A percentile compares a stretch with the other conserved stretches of the same genome.
phyloP scores from a whole-genome alignment of 345 rosid species.

The Salix udensis region DNA sequence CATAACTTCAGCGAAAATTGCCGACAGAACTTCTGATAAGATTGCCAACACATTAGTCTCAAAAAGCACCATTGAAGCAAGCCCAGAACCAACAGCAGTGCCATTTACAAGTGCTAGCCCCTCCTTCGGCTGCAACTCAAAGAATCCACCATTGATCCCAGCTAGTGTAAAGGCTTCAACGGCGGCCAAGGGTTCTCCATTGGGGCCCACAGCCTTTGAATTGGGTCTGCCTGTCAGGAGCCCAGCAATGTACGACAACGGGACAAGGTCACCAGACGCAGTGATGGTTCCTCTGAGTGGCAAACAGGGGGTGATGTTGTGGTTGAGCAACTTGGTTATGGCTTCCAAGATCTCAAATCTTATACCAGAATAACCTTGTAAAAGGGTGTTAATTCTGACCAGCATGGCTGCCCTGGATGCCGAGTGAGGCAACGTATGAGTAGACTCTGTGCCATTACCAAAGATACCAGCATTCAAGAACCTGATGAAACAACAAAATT shows the following conservation, averaged over 20 bases:
- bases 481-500: neutral
- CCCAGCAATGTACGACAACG: constrained; percentile 25
- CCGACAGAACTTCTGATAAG: constrained; percentile 28
- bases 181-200: constrained; percentile 5
- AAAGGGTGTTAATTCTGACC: constrained; percentile 25
- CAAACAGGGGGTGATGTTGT: constrained; percentile 20
- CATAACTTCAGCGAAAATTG: constrained; percentile 33
- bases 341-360: constrained; percentile 27
- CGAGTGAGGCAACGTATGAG: constrained; percentile 17
- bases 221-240: constrained; percentile 22
- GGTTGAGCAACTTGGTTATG: constrained; percentile 20
- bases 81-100: constrained; percentile 31
- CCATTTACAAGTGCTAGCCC: constrained; percentile 32
- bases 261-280: constrained; percentile 26
- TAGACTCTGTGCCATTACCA: constrained; percentile 16
- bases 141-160: constrained; percentile 21
- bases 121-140: constrained; percentile 29
- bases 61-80: constrained; percentile 27
- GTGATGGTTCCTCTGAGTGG: constrained; percentile 23
- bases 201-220: constrained; percentile 19
- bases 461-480: constrained; percentile 33
- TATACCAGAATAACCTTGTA: constrained; percentile 28
- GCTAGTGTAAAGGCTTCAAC: constrained; percentile 18
- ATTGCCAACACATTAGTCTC: constrained; percentile 25
- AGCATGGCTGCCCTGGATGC: constrained; percentile 27